Conservation (phyloP, 768 basidiomycete species). For the Lactifluus pinguis region DNA sequence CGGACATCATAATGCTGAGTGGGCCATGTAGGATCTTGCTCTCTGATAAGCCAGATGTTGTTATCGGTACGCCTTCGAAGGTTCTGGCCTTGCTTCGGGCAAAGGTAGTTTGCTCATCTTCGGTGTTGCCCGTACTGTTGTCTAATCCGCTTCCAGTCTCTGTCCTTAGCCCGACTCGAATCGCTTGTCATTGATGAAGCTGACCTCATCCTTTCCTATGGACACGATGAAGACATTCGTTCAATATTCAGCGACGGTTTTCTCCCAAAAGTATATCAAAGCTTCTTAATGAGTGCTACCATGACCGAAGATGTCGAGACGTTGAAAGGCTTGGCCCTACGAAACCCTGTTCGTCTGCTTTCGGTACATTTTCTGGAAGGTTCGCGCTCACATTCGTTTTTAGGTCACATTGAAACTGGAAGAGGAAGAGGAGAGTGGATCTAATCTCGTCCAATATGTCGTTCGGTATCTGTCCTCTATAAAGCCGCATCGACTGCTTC, state of each 20-base stretch:
- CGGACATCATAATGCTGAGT: background rate
- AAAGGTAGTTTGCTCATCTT: slow-evolving; percentile 39
- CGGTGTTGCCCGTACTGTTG: background rate
- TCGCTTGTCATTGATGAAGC: slow-evolving; percentile 96
- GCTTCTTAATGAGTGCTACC: slow-evolving; percentile 95
- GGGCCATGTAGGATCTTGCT: slow-evolving; percentile 35
- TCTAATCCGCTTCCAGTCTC: slow-evolving; percentile 35
- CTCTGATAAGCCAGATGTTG: slow-evolving; percentile 68
- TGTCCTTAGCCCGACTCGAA: slow-evolving; percentile 60
- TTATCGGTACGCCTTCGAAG: slow-evolving; percentile 72
- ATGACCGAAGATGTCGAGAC: slow-evolving; percentile 93
- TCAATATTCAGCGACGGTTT: slow-evolving; percentile 59
- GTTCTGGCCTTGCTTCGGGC: slow-evolving; percentile 59
- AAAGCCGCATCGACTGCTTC: background rate
- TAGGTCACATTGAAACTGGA: slow-evolving; percentile 83
- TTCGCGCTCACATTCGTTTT: background rate
- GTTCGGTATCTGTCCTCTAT: slow-evolving; percentile 43
- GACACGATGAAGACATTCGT: slow-evolving; percentile 84
- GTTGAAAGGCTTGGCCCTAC: slow-evolving; percentile 78
- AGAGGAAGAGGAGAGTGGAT: slow-evolving; percentile 76
- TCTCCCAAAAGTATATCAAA: slow-evolving; percentile 77
- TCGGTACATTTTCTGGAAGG: background rate
- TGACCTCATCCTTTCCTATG: slow-evolving; percentile 93
- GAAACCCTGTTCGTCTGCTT: slow-evolving; percentile 66
- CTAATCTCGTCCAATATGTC: slow-evolving; percentile 77